Percentiles rank a stretch among this genome's conserved stretches.
Conservation (phyloP, 2,329 filamentous ascomycete species). For the Helotiales sp. region DNA sequence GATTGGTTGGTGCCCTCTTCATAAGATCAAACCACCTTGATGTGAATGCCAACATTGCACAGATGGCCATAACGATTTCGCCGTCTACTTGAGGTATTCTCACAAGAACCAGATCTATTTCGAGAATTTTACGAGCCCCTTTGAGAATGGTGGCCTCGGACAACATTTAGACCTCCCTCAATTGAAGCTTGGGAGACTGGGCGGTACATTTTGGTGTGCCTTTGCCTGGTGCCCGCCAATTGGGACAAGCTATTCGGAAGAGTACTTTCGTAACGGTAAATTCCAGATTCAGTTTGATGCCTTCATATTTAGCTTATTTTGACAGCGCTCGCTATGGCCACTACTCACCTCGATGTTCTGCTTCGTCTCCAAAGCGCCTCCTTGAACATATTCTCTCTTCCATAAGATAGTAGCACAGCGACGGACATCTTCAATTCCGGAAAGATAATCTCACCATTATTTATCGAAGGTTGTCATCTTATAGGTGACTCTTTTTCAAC, state of each 20-base stretch:
- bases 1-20: no score
- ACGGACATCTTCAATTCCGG: conserved; percentile 58
- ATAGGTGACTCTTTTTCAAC: conserved; percentile 83
- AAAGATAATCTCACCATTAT: conserved; percentile 74
- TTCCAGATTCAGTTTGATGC: background rate
- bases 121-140: conserved; percentile 70
- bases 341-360: conserved; percentile 75
- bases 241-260: conserved; percentile 71
- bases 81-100: conserved; percentile 65
- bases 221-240: conserved; percentile 75
- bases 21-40: no score
- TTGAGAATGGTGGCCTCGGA: conserved; percentile 66
- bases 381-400: conserved; percentile 67
- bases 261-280: conserved; percentile 67
- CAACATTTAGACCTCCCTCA: conserved; percentile 80
- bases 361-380: conserved; percentile 64
- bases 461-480: conserved; percentile 87
- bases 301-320: conserved; percentile 8
- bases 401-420: conserved; percentile 60
- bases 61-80: conserved; percentile 91
- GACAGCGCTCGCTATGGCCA: conserved; percentile 60
- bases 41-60: conserved; percentile 5
- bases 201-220: conserved; percentile 93
- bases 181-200: conserved; percentile 67
- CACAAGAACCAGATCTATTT: conserved; percentile 80